Percentiles rank a stretch among this genome's conserved stretches.
Conservation (phyloP, 176 grass and related monocot genomes). For the Avena eriantha region DNA sequence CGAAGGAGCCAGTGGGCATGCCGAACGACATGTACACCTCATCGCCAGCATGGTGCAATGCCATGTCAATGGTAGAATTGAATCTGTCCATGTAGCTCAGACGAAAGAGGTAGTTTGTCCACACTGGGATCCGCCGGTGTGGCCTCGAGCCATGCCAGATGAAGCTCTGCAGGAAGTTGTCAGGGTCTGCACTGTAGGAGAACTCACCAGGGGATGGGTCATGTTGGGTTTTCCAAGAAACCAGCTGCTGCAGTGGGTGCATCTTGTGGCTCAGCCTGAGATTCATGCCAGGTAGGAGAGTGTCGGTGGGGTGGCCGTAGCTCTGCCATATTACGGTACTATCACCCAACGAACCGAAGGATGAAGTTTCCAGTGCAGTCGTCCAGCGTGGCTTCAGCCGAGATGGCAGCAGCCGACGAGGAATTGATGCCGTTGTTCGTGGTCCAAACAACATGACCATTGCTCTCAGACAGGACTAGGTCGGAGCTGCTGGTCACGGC, state of each 20-base stretch:
- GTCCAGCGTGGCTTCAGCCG: constrained; percentile 34
- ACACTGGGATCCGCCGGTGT: constrained; percentile 50
- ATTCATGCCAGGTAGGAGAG: constrained; percentile 57
- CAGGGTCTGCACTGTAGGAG: constrained; percentile 42
- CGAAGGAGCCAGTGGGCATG: constrained; percentile 18
- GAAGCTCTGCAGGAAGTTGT: constrained; percentile 38
- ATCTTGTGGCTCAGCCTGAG: constrained; percentile 44
- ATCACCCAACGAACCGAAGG: constrained; percentile 11
- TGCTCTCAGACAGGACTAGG: constrained; percentile 31
- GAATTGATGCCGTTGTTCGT: neutral
- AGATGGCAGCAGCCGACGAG: neutral
- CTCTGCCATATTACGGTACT: constrained; percentile 56
- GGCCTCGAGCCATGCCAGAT: constrained; percentile 38
- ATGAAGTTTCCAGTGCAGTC: constrained; percentile 53
- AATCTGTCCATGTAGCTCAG: neutral
- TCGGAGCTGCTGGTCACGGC: constrained; percentile 12
- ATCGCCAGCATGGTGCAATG: neutral
- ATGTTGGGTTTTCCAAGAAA: constrained; percentile 42
- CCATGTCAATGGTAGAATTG: constrained; percentile 27
- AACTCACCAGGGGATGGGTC: constrained; percentile 58
- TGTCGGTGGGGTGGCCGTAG: constrained; percentile 54
- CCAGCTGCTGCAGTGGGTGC: constrained; percentile 22
- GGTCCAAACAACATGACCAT: constrained; percentile 42
- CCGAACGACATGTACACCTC: constrained; percentile 48
- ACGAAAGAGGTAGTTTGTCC: constrained; percentile 32